Percentiles rank a stretch among this genome's conserved stretches.
Conservation (phyloP, 495 filamentous ascomycete genomes). For the Annulohypoxylon bovei region DNA sequence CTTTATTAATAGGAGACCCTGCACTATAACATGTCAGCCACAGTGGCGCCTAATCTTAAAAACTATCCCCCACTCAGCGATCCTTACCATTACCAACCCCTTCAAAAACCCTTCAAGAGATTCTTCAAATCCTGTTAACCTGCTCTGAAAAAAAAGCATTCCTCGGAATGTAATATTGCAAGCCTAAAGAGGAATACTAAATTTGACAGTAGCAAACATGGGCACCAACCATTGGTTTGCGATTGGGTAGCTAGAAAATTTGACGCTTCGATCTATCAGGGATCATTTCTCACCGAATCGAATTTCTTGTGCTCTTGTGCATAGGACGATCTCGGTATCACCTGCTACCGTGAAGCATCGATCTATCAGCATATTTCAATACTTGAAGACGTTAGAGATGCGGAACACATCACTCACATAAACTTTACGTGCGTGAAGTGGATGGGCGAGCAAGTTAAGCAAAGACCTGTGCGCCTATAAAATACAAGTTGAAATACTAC, state of each 20-base stretch:
- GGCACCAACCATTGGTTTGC: no score
- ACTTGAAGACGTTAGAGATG: not conserved
- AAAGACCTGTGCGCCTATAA: not conserved
- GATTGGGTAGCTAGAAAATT: no score
- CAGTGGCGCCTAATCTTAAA: not conserved
- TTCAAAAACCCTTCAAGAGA: not conserved
- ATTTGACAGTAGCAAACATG: no score
- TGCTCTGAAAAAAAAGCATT: not conserved
- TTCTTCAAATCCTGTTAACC: not conserved
- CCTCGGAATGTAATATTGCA: no score
- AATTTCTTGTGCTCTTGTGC: not conserved
- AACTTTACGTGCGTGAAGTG: not conserved
- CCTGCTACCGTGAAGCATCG: not conserved
- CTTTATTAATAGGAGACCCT: no score
- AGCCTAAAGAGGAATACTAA: not conserved
- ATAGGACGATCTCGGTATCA: not conserved
- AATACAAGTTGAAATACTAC: not conserved
- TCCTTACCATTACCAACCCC: not conserved
- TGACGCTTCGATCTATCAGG: no score
- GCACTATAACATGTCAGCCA: not conserved
- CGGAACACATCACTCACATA: not conserved
- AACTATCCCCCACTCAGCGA: not conserved
- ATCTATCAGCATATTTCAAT: not conserved
- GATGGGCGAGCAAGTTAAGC: not conserved
- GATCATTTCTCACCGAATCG: not conserved